Evolutionary conservation across 2,329 filamentous ascomycete genomes (phyloP).

Genomic region (Alternaria sp.): DNA sequence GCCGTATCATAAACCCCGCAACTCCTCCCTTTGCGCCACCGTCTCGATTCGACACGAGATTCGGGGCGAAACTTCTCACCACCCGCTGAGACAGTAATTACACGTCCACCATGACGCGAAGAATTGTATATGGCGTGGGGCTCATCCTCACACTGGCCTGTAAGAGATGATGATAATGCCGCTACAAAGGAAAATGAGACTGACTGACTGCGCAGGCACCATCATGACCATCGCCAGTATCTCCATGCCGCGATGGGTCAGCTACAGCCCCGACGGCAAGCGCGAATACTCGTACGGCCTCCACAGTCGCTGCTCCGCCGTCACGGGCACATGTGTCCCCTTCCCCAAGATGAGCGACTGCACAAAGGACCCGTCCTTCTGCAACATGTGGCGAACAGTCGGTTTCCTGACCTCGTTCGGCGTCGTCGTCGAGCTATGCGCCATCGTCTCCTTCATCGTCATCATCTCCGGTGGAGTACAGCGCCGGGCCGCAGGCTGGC

Average conservation of each 20-base stretch:
- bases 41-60: not conserved
- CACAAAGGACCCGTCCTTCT: constrained; percentile 74
- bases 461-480: constrained; percentile 80
- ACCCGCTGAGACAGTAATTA: not conserved
- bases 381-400: constrained; percentile 87
- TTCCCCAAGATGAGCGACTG: constrained; percentile 76
- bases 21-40: constrained; percentile 12
- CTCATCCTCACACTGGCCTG: constrained; percentile 56
- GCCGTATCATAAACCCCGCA: constrained; percentile 5
- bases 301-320: constrained; percentile 78
- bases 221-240: constrained; percentile 75
- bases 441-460: constrained; percentile 78
- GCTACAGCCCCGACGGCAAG: constrained; percentile 58
- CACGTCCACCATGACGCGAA: constrained; percentile 53
- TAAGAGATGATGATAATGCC: constrained; percentile 23
- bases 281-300: constrained; percentile 69
- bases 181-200: constrained; percentile 1
- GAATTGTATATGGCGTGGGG: constrained; percentile 57
- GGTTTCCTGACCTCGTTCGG: constrained; percentile 88
- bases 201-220: constrained; percentile 61
- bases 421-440: constrained; percentile 80
- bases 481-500: constrained; percentile 83
- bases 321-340: constrained; percentile 66
- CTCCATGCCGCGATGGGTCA: constrained; percentile 73
- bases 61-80: not conserved